Evolutionary conservation across 1,284 basidiomycete genomes (phyloP), one percentile per base, ranked within the genome.

Genomic region (Ceratobasidium sp.): DNA sequence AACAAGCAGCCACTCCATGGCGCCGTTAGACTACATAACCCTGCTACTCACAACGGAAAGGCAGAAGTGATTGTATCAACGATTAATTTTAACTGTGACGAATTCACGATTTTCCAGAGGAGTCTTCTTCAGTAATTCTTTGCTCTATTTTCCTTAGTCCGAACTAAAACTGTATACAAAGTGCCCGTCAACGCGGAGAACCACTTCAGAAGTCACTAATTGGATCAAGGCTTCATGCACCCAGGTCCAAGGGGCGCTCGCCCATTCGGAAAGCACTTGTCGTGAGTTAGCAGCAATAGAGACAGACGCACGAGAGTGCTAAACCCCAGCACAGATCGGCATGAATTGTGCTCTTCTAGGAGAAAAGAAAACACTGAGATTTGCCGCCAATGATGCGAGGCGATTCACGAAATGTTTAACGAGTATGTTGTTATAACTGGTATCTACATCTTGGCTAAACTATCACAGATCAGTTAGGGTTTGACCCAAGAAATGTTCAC

Each of bases 361-460:
- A 12, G 67, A 69, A 44, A 13, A 33, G n/a, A 2, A 57, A 3
- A 48, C 1, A 17, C 54, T 76, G 3, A 28, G 50, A 26, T 67
- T 44, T 46, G 73, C 73, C 38, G 52, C 40, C 20, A 44, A 57
- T 9, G 73, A 76, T n/a, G 73, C 73, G 10, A 59, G 17, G 13
- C 48, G 64, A 15, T 76, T 76, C 20, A 40, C 12, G 23, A 48
- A 52, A 1, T 76, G 73, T n/a, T 40, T 76, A 17, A 62, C 9
- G 2, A 33, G 71, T 74, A 64, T 20, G 59, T 33, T 50, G 20
- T n/a, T 33, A 13, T 20, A 26, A 1, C 38, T 26, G 33, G 4
- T 23, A 15, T 12, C 23, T 48, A 26, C 26, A 17, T 57, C 23
- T 38, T 48, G 6, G 57, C 38, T 50, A 12, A 61, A 10, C 50